Conservation (phyloP, 305 asterid genomes). For the Fraxinus floribunda region DNA sequence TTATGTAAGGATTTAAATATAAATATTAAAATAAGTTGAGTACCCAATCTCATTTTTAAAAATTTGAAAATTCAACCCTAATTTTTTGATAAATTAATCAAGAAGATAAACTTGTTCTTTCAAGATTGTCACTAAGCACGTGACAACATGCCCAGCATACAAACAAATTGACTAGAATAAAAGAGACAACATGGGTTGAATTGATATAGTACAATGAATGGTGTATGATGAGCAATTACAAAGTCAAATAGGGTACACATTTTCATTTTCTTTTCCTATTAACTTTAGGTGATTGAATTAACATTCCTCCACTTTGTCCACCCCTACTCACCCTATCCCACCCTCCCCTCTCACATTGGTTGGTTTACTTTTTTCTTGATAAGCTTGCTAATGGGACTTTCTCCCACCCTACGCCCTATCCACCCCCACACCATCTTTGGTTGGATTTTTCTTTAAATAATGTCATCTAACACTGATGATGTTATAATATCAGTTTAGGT, state of each 20-base stretch:
- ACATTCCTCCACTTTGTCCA: slow-evolving; percentile 62
- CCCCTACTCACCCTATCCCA: neutral
- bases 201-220: slow-evolving; percentile 43
- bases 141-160: neutral
- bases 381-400: slow-evolving; percentile 25
- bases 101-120: neutral
- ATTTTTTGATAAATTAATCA: neutral
- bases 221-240: slow-evolving; percentile 39
- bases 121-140: neutral
- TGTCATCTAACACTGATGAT: no score
- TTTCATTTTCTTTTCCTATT: slow-evolving; percentile 20
- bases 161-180: slow-evolving; percentile 36
- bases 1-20: no score
- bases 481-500: no score
- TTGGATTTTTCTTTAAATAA: neutral
- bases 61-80: no score
- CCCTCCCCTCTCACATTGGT: neutral
- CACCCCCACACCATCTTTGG: neutral
- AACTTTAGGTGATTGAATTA: slow-evolving; percentile 45
- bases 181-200: slow-evolving; percentile 41
- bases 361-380: slow-evolving; percentile 3
- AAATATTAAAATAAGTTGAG: neutral
- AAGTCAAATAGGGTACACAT: slow-evolving; percentile 39
- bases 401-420: neutral
- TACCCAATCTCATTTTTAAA: neutral